Conservation (phyloP, 768 basidiomycete species). For the Vishniacozyma victoriae region DNA sequence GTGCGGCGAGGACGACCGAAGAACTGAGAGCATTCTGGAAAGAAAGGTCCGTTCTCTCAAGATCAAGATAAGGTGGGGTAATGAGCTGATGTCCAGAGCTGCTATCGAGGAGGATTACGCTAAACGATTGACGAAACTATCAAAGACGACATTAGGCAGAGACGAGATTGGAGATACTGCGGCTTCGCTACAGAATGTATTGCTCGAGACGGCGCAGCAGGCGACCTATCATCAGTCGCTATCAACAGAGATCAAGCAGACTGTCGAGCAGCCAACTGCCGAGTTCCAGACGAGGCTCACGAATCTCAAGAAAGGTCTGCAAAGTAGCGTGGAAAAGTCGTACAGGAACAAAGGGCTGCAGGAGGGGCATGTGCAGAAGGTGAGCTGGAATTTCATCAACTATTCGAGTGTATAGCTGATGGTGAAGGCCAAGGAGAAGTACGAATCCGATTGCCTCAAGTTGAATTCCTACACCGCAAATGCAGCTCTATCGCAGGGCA, state of each 20-base stretch:
- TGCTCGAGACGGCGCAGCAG: slow-evolving; percentile 77
- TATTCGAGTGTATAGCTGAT: neutral
- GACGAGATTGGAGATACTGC: slow-evolving; percentile 91
- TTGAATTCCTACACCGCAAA: slow-evolving; percentile 94
- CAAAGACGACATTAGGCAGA: slow-evolving; percentile 67
- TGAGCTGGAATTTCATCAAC: slow-evolving; percentile 11
- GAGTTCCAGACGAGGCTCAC: slow-evolving; percentile 25
- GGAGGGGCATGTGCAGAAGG: slow-evolving; percentile 73
- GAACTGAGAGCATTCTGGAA: slow-evolving; percentile 86
- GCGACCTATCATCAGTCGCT: slow-evolving; percentile 66
- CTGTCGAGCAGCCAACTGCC: slow-evolving; percentile 56
- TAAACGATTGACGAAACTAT: slow-evolving; percentile 70
- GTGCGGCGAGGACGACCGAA: slow-evolving; percentile 76
- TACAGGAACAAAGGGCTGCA: slow-evolving; percentile 85
- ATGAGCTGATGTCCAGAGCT: slow-evolving; percentile 54
- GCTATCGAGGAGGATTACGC: slow-evolving; percentile 93
- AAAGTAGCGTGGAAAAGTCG: slow-evolving; percentile 75
- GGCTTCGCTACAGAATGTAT: slow-evolving; percentile 70
- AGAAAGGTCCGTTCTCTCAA: slow-evolving; percentile 62
- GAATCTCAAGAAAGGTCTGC: slow-evolving; percentile 49
- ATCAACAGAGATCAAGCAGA: slow-evolving; percentile 66
- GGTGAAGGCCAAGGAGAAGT: slow-evolving; percentile 73
- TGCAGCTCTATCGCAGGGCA: slow-evolving; percentile 81
- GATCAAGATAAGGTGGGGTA: neutral
- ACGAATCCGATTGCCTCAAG: slow-evolving; percentile 82